Base-by-base conservation (phyloP, 306 rosid genomes). In the Corylus avellana region DNA sequence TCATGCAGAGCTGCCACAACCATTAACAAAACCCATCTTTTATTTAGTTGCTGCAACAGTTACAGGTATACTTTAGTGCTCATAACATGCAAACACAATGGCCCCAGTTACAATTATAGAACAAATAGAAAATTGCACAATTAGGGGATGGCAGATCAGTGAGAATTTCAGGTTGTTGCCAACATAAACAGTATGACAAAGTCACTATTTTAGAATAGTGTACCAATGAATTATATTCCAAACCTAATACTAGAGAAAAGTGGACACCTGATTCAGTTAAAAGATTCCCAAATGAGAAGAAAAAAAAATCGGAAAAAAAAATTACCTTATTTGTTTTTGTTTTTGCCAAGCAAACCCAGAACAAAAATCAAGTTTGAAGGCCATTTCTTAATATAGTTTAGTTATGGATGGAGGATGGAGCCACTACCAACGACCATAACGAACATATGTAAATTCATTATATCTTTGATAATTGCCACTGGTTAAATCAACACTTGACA, bases 1-100 rank as follows among this genome's bases (percentile, higher is more conserved):
- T 84, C 86, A 27, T 64, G 63, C 37, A 84, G 37, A 50, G 84
- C 92, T 77, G 85, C 70, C 73, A 79, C 56, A 69, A 56, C 47
- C 78, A 79, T 39, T 63, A 74, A 74, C 72, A 77, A 77, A 78
- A 70, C 62, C 68, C 39, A 75, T 62, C 69, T 76, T 56, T 37
- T 77, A 77, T 77, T 79, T 61, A 67, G 72, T 79, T 67, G 48
- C 72, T 62, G 70, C 75, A 73, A 77, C 17, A 20, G 49, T 29
- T 22, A 32, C 17, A 63, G 35, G 54, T 32, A 70, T 16, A 54
- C 17, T 54, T 54, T 48, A 74, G 61, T 22, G 46, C n/a, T 48
- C 50, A 72, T 73, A 5, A 70, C 72, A 47, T 51, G 78, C 35
- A 59, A n/a, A 64, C 57, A 53, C 57, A 53, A 53, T 7, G 27